Percentiles rank a stretch among this genome's conserved stretches.
phyloP scores from a whole-genome alignment of 345 rosid genomes.

The Citrus hindsii region DNA sequence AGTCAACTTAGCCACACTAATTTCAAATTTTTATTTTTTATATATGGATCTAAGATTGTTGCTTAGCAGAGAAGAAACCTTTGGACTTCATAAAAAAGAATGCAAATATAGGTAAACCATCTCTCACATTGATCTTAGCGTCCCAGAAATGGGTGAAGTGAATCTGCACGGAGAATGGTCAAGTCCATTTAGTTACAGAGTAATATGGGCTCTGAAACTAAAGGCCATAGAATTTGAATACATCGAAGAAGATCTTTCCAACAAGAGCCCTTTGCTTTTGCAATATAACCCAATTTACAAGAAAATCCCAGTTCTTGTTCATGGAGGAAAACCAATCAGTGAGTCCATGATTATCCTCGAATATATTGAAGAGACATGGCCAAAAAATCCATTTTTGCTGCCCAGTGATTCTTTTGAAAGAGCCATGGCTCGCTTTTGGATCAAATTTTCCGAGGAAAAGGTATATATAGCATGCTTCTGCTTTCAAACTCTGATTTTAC shows the following conservation, averaged over 20 bases:
- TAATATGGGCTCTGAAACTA: neutral
- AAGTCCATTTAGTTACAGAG: neutral
- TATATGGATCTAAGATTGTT: too few relatives aligned
- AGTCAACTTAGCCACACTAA: too few relatives aligned
- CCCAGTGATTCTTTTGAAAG: too few relatives aligned
- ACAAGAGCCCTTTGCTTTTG: neutral
- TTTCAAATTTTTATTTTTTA: too few relatives aligned
- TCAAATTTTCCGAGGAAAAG: neutral
- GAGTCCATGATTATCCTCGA: slow-evolving; percentile 14
- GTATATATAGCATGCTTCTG: neutral
- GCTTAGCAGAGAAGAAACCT: too few relatives aligned
- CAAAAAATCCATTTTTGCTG: too few relatives aligned
- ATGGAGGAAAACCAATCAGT: neutral
- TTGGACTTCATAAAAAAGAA: too few relatives aligned
- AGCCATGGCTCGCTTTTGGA: neutral
- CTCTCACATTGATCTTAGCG: neutral
- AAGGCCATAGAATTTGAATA: neutral
- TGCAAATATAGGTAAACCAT: too few relatives aligned
- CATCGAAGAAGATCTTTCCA: neutral
- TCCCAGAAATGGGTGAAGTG: neutral
- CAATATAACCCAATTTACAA: neutral
- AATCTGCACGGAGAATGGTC: neutral
- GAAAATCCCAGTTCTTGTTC: neutral
- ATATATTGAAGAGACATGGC: slow-evolving; percentile 5
- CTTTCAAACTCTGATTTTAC: neutral